phyloP scores from a whole-genome alignment of 164 flowering plant genomes.

The Nelumbo lutea region DNA sequence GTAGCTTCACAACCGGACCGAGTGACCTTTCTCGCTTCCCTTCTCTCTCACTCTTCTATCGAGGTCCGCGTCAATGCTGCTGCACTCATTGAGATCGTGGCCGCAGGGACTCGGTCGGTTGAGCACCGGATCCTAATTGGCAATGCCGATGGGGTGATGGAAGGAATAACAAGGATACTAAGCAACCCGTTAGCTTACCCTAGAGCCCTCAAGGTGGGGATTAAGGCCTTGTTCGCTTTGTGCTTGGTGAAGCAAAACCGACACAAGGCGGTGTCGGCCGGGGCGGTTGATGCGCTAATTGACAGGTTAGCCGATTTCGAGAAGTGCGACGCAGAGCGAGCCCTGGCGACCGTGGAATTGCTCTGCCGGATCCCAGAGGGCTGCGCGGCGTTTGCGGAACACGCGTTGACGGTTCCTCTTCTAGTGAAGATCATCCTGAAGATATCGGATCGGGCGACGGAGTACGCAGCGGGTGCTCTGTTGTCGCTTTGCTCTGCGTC shows the following conservation, averaged over 20 bases:
- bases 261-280: constrained; percentile 59
- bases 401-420: constrained; percentile 72
- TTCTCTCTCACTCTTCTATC: constrained; percentile 50
- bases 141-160: constrained; percentile 42
- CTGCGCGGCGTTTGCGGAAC: constrained; percentile 57
- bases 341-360: constrained; percentile 83
- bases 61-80: constrained; percentile 76
- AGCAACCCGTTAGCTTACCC: constrained; percentile 39
- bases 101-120: constrained; percentile 52
- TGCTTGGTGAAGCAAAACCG: constrained; percentile 71
- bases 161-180: constrained; percentile 55
- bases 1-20: constrained; percentile 46
- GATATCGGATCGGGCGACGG: constrained; percentile 87
- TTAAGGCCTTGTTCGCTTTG: constrained; percentile 69
- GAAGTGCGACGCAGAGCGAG: constrained; percentile 80
- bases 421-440: constrained; percentile 70
- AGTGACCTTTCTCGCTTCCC: constrained; percentile 32
- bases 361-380: constrained; percentile 70
- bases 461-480: constrained; percentile 86
- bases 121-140: constrained; percentile 55
- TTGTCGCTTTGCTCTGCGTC: constrained; percentile 62
- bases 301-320: constrained; percentile 67
- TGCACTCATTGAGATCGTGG: constrained; percentile 54
- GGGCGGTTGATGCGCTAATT: constrained; percentile 60
- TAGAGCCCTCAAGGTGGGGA: constrained; percentile 56